Evolutionary conservation across 306 rosid genomes (phyloP), one percentile per base, ranked within the genome.

Genomic region (Citrullus colocynthis): DNA sequence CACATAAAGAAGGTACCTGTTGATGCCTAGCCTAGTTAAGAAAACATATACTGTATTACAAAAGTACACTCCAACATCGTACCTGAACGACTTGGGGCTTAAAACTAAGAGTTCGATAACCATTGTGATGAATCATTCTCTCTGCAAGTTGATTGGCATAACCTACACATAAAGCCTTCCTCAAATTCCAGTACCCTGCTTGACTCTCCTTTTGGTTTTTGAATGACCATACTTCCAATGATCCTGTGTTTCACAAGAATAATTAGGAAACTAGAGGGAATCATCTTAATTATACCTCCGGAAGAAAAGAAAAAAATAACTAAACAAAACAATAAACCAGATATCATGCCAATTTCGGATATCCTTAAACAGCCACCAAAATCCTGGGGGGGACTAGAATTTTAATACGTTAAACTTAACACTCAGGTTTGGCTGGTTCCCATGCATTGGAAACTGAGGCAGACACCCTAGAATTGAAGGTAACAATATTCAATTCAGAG

Each of bases 111-210:
- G 96, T 95, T 83, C 97, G 88, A 85, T 90, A 95, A 64, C 98
- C 98, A 86, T 95, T 95, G 85, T 95, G 98, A 82, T 90, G 89
- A 78, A 95, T 77, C 91, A 90, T 95, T 86, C 98, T 86, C 90
- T 92, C 98, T 84, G 97, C 97, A 71, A 92, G 96, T 85, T 95
- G 98, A 88, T 82, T 95, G 14, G 97, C 98, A 89, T 79, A 95
- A 44, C 98, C 98, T 60, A 87, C 88, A 80, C 98, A 92, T 83
- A 95, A 83, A 66, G 97, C 90, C 86, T 90, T 92, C 89, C 98
- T 92, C 90, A 95, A 83, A 73, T 85, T 87, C 78, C 74, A 85
- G 85, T 90, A 92, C 81, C 81, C 87, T 30, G 57, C 82, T 74
- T 74, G 83, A 48, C 66, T 83, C 81, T 89, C 93, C 76, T 79